Conservation (phyloP, 2,329 filamentous ascomycete species). For the Gliomastix tumulicola region DNA sequence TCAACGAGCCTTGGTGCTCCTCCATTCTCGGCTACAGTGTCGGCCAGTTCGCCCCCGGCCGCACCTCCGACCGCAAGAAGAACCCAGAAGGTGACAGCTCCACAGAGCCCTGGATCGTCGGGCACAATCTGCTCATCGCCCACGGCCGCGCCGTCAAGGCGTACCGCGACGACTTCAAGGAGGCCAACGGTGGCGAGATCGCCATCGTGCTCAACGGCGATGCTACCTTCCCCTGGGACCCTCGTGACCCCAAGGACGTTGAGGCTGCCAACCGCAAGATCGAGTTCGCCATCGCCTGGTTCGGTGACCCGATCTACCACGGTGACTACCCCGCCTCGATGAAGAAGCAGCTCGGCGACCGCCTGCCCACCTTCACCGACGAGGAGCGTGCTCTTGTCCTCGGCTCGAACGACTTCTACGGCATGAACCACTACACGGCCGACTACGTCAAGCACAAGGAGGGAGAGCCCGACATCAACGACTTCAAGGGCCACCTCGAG, state of each 20-base stretch:
- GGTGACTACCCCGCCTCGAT: conserved; percentile 81
- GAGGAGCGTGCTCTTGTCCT: conserved; percentile 69
- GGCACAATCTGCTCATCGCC: conserved; percentile 73
- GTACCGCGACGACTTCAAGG: conserved; percentile 78
- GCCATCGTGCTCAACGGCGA: conserved; percentile 87
- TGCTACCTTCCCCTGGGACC: conserved; percentile 76
- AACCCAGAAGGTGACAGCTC: conserved; percentile 65
- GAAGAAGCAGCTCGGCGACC: conserved; percentile 71
- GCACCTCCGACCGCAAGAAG: conserved; percentile 67
- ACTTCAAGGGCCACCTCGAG: conserved; percentile 72
- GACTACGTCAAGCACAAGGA: conserved; percentile 76
- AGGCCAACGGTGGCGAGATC: conserved; percentile 65
- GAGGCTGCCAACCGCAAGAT: conserved; percentile 75
- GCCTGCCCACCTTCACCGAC: conserved; percentile 66
- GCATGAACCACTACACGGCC: conserved; percentile 90
- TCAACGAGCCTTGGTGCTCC: conserved; percentile 86
- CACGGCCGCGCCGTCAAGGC: conserved; percentile 76
- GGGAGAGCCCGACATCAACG: conserved; percentile 52
- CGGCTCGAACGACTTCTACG: conserved; percentile 90
- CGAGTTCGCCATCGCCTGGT: conserved; percentile 84
- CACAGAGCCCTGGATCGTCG: conserved; percentile 75
- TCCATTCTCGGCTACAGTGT: conserved; percentile 73
- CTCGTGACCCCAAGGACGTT: conserved; percentile 65
- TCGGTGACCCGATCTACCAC: conserved; percentile 80
- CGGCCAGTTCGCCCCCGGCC: conserved; percentile 76